phyloP scores from a whole-genome alignment of 768 basidiomycete species.

The Psilocybe cyanescens region DNA sequence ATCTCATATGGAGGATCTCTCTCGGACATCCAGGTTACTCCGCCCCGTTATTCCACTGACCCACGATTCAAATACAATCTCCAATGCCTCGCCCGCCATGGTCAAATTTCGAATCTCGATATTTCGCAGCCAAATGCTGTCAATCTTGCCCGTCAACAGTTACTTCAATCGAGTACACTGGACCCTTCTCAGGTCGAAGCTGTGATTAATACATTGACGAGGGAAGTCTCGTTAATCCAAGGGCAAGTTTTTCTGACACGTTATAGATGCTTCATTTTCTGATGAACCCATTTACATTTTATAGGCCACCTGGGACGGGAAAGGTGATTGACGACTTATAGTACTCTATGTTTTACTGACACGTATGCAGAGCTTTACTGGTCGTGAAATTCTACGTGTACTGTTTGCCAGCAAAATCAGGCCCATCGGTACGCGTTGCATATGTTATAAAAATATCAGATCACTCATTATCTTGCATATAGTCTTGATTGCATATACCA shows the following conservation, averaged over 20 bases:
- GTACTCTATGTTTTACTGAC: not conserved
- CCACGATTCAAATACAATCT: constrained; percentile 64
- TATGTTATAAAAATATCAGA: too few relatives aligned
- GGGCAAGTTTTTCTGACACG: constrained; percentile 44
- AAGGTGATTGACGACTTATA: constrained; percentile 4
- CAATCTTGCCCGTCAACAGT: constrained; percentile 43
- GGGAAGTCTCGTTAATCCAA: constrained; percentile 72
- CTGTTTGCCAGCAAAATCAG: constrained; percentile 47
- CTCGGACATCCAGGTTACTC: constrained; percentile 41
- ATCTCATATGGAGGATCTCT: constrained; percentile 46
- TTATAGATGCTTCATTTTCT: too few relatives aligned
- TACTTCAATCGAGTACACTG: constrained; percentile 52
- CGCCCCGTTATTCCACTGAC: constrained; percentile 56
- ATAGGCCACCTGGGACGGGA: constrained; percentile 18
- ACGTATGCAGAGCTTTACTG: constrained; percentile 60
- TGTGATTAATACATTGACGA: constrained; percentile 59
- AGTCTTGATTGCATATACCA: constrained; percentile 65
- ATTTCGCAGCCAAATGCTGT: constrained; percentile 46
- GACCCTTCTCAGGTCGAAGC: constrained; percentile 76
- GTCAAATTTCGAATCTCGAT: constrained; percentile 39
- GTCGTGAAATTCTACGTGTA: constrained; percentile 68
- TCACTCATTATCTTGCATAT: not conserved
- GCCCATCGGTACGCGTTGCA: constrained; percentile 40
- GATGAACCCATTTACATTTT: too few relatives aligned
- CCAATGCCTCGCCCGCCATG: constrained; percentile 47